Evolutionary conservation across 495 filamentous ascomycete genomes (phyloP), one percentile per base, ranked within the genome.

Genomic region (Xylaria curta): DNA sequence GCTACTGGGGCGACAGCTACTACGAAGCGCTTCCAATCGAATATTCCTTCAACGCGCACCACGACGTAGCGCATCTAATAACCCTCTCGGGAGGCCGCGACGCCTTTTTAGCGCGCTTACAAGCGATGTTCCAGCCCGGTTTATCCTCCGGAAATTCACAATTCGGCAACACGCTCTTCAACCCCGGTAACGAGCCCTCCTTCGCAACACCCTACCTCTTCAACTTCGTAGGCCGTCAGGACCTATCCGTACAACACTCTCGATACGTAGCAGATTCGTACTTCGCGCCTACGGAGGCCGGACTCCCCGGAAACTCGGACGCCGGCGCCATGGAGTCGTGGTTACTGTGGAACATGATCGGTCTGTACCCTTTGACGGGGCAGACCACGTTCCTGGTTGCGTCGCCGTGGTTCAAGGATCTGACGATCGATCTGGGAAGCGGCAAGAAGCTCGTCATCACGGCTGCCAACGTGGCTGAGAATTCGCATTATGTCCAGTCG

Each of bases 201-300:
- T 93, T 94, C 82, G 86, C 87, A 4, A 84, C 88, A 4, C 91
- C 91, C 0, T 94, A 92, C 77, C 85, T 93, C 0, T 93, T 90
- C 83, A 88, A 93, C 79, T 94, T 86, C 79, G 86, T 88, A 56
- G 84, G 85, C 70, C 84, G 87, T 51, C 91, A 90, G 71, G 87
- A 90, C 71, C 81, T 89, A 7, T 82, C 81, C 36, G 90, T 91
- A 40, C 79, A 86, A 71, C 82, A 83, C 69, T 86, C 86, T 19
- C 83, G 89, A 47, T 78, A 79, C 56, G 83, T 89, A 8, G 88
- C 85, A 10, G 82, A 85, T 68, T 78, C 82, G 61, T 90, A 89
- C 83, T 91, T 88, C 75, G 81, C 76, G 15, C 74, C 76, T n/a
- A 82, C 85, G 8, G 74, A 79, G 1, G 80, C 79, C 40, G 90